Evolutionary conservation across 176 grass and related monocot genomes (phyloP).

Genomic region (Oryza nivara): DNA sequence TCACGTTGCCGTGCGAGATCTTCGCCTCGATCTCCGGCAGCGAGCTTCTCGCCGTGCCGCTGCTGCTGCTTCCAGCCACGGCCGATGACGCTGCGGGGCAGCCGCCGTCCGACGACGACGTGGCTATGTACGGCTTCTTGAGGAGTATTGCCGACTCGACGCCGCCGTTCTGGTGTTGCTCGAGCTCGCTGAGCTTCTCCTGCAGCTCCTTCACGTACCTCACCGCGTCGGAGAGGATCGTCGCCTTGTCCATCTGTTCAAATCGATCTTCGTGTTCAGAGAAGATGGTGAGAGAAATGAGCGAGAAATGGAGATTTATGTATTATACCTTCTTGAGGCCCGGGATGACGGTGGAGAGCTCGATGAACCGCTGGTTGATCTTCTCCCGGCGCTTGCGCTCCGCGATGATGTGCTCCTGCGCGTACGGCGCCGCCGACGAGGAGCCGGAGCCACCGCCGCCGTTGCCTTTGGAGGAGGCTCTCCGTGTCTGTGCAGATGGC

Average conservation of each 20-base stretch:
- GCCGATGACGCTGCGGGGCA: neutral
- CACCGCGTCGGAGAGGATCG: constrained; percentile 70
- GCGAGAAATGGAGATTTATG: neutral
- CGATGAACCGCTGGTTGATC: constrained; percentile 76
- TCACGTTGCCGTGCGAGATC: constrained; percentile 50
- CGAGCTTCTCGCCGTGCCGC: neutral
- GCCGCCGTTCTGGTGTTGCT: constrained; percentile 19
- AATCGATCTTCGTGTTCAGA: neutral
- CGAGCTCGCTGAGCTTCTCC: constrained; percentile 54
- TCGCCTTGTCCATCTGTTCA: constrained; percentile 69
- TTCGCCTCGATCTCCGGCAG: constrained; percentile 68
- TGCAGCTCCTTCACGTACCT: constrained; percentile 73
- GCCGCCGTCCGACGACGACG: neutral
- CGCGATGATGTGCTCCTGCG: constrained; percentile 70
- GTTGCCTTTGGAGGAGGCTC: neutral
- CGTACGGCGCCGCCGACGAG: neutral
- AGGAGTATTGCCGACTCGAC: constrained; percentile 36
- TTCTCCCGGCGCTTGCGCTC: constrained; percentile 81
- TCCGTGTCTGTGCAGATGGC: neutral
- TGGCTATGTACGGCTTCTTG: constrained; percentile 27
- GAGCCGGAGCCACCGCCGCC: constrained; percentile 17
- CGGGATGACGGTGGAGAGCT: constrained; percentile 74
- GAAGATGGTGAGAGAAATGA: neutral
- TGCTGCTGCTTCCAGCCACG: neutral
- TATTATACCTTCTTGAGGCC: constrained; percentile 62